Evolutionary conservation across 257 asterid genomes (phyloP).

Genomic region (Solanum paucissectum): DNA sequence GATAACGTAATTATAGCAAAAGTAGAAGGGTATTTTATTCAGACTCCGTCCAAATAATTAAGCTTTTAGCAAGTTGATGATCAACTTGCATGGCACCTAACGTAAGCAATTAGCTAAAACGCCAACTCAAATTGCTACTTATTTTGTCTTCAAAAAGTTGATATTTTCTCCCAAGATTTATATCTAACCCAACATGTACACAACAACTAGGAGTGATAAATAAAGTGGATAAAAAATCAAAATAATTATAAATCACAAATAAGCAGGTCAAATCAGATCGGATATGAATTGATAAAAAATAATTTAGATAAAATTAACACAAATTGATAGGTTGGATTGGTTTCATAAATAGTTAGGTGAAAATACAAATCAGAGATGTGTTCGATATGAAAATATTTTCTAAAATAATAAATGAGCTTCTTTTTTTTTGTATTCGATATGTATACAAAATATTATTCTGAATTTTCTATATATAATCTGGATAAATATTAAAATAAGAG

Average conservation of each 20-base stretch:
- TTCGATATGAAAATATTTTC: neutral
- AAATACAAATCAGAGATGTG: neutral
- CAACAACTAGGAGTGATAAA: neutral
- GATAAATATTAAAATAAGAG: neutral
- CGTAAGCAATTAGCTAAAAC: conserved; percentile 13
- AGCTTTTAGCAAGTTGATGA: conserved; percentile 36
- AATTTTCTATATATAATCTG: no score
- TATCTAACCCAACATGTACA: neutral
- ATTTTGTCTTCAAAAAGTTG: neutral
- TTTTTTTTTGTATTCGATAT: no score
- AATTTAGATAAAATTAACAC: no score
- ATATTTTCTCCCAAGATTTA: neutral
- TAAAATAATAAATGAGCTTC: no score
- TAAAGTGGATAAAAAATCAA: neutral
- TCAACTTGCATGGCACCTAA: conserved; percentile 46
- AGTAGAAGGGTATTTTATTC: neutral
- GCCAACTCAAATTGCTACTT: neutral
- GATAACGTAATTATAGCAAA: neutral
- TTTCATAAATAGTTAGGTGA: neutral
- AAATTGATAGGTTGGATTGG: no score
- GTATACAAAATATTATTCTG: no score
- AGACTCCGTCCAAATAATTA: neutral
- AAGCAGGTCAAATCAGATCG: fast-evolving
- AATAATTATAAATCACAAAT: neutral
- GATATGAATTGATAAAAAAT: no score